Percentiles rank a stretch among this genome's conserved stretches.
These are phyloP conservation scores for Bretziella fagacearum DNA, from an alignment of 2,329 filamentous ascomycete species.

Conservation along the genomic window DNA sequence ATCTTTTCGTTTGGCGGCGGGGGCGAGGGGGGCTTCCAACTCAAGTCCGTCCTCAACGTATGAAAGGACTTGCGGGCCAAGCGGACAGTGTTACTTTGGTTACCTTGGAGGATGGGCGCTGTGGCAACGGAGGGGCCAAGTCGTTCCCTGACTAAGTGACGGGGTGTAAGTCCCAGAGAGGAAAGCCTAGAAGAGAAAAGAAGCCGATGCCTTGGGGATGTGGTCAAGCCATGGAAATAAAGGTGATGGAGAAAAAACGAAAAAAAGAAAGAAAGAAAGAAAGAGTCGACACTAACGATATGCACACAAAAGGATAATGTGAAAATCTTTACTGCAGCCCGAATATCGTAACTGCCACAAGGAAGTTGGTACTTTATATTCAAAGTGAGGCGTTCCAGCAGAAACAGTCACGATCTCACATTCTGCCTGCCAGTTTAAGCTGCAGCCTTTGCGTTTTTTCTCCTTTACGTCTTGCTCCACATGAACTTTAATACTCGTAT, in stretches of 20 bases:
- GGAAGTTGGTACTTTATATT: too few species aligned
- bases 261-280: not conserved
- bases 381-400: not conserved
- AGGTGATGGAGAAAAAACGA: too few species aligned
- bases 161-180: conserved; percentile 9
- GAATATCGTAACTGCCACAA: not conserved
- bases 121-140: conserved; percentile 5
- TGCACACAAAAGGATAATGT: not conserved
- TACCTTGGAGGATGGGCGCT: conserved; percentile 3
- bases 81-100: conserved; percentile 2
- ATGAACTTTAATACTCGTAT: too few species aligned
- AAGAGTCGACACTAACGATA: not conserved
- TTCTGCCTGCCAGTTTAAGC: not conserved
- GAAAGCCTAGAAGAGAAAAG: not conserved
- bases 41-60: not conserved
- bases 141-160: conserved; percentile 1
- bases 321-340: not conserved
- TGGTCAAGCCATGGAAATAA: too few species aligned
- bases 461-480: too few species aligned
- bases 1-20: conserved; percentile 2
- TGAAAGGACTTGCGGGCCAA: not conserved
- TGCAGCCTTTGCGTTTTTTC: not conserved
- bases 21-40: not conserved
- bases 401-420: not conserved
- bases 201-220: not conserved